A percentile compares a stretch with the other conserved stretches of the same genome.
phyloP scores from a whole-genome alignment of 495 filamentous ascomycete species.

The Geopyxis carbonaria region DNA sequence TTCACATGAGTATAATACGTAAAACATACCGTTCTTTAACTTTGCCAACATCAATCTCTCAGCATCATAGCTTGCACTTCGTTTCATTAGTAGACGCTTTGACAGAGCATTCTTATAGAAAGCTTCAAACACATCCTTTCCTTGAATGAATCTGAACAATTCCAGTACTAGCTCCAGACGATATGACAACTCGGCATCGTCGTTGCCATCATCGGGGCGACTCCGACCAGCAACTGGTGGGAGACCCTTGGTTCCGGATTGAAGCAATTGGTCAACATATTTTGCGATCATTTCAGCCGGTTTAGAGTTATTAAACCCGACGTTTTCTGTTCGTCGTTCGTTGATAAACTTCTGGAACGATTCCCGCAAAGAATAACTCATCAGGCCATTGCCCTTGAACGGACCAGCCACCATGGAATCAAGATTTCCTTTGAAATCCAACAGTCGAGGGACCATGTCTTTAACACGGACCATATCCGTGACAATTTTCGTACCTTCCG shows the following conservation, averaged over 20 bases:
- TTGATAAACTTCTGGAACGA: conserved; percentile 86
- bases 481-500: conserved; percentile 60
- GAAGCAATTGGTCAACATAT: conserved; percentile 79
- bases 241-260: conserved; percentile 68
- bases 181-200: conserved; percentile 73
- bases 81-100: conserved; percentile 66
- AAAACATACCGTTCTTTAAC: conserved; percentile 50
- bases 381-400: conserved; percentile 54
- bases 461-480: conserved; percentile 58
- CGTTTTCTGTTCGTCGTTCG: conserved; percentile 47
- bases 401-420: conserved; percentile 55
- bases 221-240: conserved; percentile 36
- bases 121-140: conserved; percentile 93
- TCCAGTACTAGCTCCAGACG: conserved; percentile 85
- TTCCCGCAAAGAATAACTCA: conserved; percentile 62
- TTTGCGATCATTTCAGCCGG: conserved; percentile 98
- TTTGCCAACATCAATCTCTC: conserved; percentile 87
- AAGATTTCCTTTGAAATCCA: conserved; percentile 65
- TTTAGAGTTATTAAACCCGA: conserved; percentile 71
- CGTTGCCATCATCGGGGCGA: conserved; percentile 44
- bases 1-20: conserved; percentile 1
- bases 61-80: conserved; percentile 84
- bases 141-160: conserved; percentile 90
- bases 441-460: conserved; percentile 72
- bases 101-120: conserved; percentile 98